A percentile compares a stretch with the other conserved stretches of the same genome.
Evolutionary conservation across 257 asterid species (phyloP).

Genomic region (Solanum ossicruentum): DNA sequence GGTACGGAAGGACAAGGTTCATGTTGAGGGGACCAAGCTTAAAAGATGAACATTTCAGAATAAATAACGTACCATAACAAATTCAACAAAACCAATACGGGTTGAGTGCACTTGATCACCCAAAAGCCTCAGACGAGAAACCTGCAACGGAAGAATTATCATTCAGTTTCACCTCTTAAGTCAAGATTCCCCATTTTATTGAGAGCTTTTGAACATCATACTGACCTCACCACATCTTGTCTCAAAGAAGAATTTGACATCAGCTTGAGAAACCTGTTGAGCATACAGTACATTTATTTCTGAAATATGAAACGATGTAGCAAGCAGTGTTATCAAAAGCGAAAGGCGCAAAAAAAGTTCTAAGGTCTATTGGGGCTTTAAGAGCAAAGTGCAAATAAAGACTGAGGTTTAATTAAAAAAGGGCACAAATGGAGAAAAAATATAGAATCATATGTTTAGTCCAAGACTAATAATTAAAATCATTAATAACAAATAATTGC

Average conservation of each 20-base stretch:
- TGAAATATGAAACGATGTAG: not conserved
- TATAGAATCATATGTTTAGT: not conserved
- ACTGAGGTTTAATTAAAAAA: not conserved
- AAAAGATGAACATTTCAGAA: not conserved
- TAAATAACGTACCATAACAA: slow-evolving; percentile 41
- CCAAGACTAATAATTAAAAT: not conserved
- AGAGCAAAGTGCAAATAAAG: not conserved
- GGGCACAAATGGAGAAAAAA: not conserved
- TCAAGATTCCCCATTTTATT: not conserved
- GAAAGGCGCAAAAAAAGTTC: not conserved
- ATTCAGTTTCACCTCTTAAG: not conserved
- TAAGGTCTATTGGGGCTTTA: not conserved
- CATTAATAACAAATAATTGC: not conserved
- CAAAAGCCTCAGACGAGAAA: slow-evolving; percentile 90
- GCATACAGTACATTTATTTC: not conserved
- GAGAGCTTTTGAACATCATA: not conserved
- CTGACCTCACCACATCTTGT: slow-evolving; percentile 84
- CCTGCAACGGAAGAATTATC: slow-evolving; percentile 29
- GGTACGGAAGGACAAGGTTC: not conserved
- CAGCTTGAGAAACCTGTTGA: slow-evolving; percentile 63
- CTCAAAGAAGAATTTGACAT: slow-evolving; percentile 78
- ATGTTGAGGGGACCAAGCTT: not conserved
- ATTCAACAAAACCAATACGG: slow-evolving; percentile 85
- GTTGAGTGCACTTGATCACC: slow-evolving; percentile 91
- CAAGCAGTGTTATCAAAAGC: not conserved